Base-by-base conservation (phyloP, 1,284 basidiomycete species). In the Boletus smithii region DNA sequence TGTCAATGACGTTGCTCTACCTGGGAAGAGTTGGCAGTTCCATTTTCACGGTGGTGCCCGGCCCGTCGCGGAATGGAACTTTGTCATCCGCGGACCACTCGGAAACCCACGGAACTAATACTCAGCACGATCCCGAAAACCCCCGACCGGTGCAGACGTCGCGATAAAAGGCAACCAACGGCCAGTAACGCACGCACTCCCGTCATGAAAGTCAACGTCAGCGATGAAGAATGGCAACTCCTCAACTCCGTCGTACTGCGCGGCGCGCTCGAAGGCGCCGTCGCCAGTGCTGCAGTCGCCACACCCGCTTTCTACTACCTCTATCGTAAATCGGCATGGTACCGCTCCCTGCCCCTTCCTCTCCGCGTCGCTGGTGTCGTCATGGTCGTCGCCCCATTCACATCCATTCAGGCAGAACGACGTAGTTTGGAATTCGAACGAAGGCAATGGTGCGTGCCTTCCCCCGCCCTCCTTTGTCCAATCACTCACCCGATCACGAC, bases 401-500 rank as follows among this genome's bases (percentile, higher is more conserved):
- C 88, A 35, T 80, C 85, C 20, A 88, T 95, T 47, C 77, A 81
- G 47, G 92, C 88, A 9, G 93, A 97, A 65, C 81, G 85, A 20
- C 83, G 88, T 2, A 83, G 88, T 33, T 73, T 89, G 44, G 77
- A 81, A 40, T 93, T 81, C 58, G 88, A 92, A 50, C 71, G 76
- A 56, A 70, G 72, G n/a, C 49, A 11, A 33, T 60, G 58, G 58
- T 63, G 1, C 4, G 58, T 24, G 4, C 6, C 1, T 8, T 31
- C 6, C 2, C n/a, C 16, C n/a, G 16, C 6, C 34, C 18, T 22
- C 18, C 1, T 35, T 8, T 8, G 16, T 10, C 10, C 17, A 3
- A 22, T 8, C 34, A 3, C 16, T 14, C 11, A 31, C 16, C 16
- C 9, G 6, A 27, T 16, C 23, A 20, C 8, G 22, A 13, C 38